Evolutionary conservation across 2,329 filamentous ascomycete genomes (phyloP), one percentile per base, ranked within the genome.

Genomic region (Coleophoma cylindrospora): DNA sequence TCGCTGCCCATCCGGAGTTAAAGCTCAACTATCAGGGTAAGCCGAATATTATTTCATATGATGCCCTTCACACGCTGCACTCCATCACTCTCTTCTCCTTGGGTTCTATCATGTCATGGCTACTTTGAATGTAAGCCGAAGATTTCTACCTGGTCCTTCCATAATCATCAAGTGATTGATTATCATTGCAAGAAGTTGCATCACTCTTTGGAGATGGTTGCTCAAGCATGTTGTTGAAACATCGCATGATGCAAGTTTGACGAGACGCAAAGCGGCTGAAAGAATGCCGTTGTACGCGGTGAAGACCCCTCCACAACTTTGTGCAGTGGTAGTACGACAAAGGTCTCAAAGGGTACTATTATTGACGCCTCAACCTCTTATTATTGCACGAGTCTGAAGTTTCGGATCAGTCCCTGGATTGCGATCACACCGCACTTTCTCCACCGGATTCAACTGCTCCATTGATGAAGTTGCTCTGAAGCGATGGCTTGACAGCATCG

Each of bases 11-110:
- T 48, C 75, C 75, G 0, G 68, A 70, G 0, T 60, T 78, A 0
- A 80, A 76, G 54, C 75, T 83, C 48, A 80, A 85, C 62, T 84
- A 79, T 64, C 79, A 76, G 60, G 80, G 82, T 86, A 74, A 69
- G 78, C 59, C 4, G 13, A 40, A 45, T 50, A 8, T 10, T 19
- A 45, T 55, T 53, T 49, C 49, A 32, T 46, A 15, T 40, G 15
- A 14, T 19, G 47, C 22, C 17, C 15, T 22, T 41, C 38, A 22
- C 32, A 27, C 9, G 6, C 27, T 6, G 9, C 27, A 27, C 27
- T 27, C 4, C 27, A 10, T 6, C 9, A 8, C 37, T 37, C 21
- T 22, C 49, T 40, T 4, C 14, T 55, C 15, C 34, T 48, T 45
- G 21, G 27, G 27, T 27, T 27, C 32, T 44, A 21, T 32, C 41